phyloP scores from a whole-genome alignment of 495 filamentous ascomycete species.

The Neurospora sublineolata region DNA sequence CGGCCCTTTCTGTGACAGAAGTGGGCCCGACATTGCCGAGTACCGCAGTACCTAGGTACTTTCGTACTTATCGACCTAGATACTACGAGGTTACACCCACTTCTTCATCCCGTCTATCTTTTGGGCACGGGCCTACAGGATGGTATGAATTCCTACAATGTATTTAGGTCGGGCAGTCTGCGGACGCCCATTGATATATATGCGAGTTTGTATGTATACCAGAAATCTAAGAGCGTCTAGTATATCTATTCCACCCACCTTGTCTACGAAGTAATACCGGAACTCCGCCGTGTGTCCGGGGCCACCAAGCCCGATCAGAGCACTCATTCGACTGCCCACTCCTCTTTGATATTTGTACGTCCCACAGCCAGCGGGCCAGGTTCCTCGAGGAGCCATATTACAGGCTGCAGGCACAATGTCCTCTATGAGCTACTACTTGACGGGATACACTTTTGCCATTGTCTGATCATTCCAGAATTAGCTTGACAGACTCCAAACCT shows the following conservation, averaged over 20 bases:
- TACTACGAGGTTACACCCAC: background rate
- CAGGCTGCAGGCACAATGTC: background rate
- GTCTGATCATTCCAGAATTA: slow-evolving; percentile 15
- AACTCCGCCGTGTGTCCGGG: background rate
- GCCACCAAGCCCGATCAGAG: background rate
- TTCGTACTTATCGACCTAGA: background rate
- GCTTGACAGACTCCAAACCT: background rate
- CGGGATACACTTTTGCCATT: slow-evolving; percentile 34
- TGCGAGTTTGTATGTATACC: background rate
- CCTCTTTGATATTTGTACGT: background rate
- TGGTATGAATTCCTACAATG: background rate
- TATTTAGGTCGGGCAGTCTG: background rate
- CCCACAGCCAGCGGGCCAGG: background rate
- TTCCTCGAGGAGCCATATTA: background rate
- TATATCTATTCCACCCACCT: background rate
- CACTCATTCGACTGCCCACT: background rate
- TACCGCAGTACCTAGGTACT: background rate
- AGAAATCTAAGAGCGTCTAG: background rate
- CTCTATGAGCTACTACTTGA: slow-evolving; percentile 13
- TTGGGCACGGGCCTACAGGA: background rate
- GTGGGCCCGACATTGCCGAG: background rate
- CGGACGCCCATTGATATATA: background rate
- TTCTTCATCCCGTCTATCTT: background rate
- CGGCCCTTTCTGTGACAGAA: background rate
- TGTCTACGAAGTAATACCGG: background rate